Base-by-base conservation (phyloP, 1,284 basidiomycete genomes). In the Trichosporon inkin region DNA sequence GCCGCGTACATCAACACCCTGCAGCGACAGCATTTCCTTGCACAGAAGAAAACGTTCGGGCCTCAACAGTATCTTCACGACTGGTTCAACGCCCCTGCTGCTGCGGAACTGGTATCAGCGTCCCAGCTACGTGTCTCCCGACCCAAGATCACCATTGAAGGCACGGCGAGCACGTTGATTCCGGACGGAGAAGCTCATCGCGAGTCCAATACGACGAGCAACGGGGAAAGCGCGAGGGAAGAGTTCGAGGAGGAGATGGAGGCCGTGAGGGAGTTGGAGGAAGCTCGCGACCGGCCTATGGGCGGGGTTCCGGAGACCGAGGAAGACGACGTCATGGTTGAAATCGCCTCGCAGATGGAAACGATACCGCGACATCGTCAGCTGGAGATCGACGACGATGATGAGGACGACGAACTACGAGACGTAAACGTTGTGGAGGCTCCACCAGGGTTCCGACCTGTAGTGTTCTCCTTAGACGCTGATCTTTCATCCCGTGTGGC, bases 1-100 rank as follows among this genome's bases (percentile, higher is more conserved):
- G 88, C 95, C 60, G 86, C 87, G 0, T 97, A 93, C 74, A 86
- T 98, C 55, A 94, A 99, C 75, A 92, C 90, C 0, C 83, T 98
- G 1, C 74, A 76, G 56, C 66, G 75, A 8, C 74, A 77, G 56
- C 71, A 73, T 59, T 75, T 75, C 49, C 53, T 68, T 28, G 73
- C 75, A 2, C 68, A 73, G 54, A 75, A 72, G 59, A 75, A 72
- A 62, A 56, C 68, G 2, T 58, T 61, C 6, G 75, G 75, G 10
- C 64, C 73, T 1, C 71, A 63, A n/a, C 67, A 71, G 56, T 73
- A 74, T 60, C 61, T 75, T 1, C 75, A 77, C 57, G 74, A 76
- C 60, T 77, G 74, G 74, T 76, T 77, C 67, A 74, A 76, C 41
- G 74, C 74, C 55, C 71, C 95, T 65, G 88, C 92, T 0, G 93